A percentile compares a stretch with the other conserved stretches of the same genome.
Evolutionary conservation across 1,139 yeast genomes (phyloP).

Genomic region (Entelexis paramagnoliae): DNA sequence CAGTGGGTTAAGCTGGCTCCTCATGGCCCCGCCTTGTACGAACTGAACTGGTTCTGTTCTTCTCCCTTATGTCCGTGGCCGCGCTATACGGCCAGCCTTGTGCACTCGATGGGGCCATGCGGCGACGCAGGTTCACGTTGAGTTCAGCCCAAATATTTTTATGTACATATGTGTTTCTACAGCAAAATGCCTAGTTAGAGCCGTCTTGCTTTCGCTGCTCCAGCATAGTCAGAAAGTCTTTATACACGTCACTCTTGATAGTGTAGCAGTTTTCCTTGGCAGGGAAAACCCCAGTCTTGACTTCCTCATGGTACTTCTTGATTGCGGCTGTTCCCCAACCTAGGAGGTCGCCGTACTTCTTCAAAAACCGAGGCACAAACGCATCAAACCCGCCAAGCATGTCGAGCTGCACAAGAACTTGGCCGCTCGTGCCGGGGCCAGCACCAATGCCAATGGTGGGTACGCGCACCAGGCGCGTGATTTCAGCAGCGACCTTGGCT

Average conservation of each 20-base stretch:
- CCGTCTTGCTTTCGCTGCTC: constrained; percentile 9
- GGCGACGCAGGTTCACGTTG: too few relatives aligned
- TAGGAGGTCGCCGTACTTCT: constrained; percentile 50
- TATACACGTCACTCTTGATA: constrained; percentile 55
- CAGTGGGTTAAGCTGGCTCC: constrained; percentile 1
- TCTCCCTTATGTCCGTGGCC: not conserved
- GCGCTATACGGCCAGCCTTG: not conserved
- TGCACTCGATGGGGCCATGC: not conserved
- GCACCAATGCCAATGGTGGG: constrained; percentile 98
- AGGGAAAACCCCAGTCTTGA: constrained; percentile 50
- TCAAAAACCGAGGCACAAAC: constrained; percentile 64
- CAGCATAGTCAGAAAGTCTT: constrained; percentile 36
- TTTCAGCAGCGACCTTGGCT: constrained; percentile 51
- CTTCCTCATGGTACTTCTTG: constrained; percentile 47
- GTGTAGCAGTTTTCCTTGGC: constrained; percentile 57
- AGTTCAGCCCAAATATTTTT: not conserved
- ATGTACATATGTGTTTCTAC: not conserved
- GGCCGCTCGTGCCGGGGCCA: constrained; percentile 75
- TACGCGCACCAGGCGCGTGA: constrained; percentile 49
- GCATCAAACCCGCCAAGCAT: constrained; percentile 57
- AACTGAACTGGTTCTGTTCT: not conserved
- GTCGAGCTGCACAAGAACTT: constrained; percentile 81
- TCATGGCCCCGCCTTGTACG: not conserved
- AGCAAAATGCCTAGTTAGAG: not conserved
- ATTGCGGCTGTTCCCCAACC: constrained; percentile 46